Conservation (phyloP, 1,284 basidiomycete genomes). For the Volvariella surrecta region DNA sequence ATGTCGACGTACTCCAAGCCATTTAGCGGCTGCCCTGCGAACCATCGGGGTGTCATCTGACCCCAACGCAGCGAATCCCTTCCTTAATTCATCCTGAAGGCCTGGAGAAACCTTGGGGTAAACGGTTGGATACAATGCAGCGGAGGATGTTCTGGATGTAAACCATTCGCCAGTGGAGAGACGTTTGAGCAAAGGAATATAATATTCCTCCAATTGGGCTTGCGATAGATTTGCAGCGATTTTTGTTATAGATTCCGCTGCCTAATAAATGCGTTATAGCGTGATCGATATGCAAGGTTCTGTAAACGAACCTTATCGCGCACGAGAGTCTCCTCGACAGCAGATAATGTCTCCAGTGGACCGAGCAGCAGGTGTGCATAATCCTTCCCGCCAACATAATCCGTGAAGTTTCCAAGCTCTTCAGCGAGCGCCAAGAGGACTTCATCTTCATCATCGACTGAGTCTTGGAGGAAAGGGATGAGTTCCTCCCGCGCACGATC, state of each 20-base stretch:
- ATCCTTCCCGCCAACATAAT: slow-evolving; percentile 91
- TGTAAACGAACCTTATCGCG: slow-evolving; percentile 79
- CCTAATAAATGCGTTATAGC: slow-evolving; percentile 37
- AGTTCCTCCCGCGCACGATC: slow-evolving; percentile 95
- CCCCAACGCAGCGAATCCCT: slow-evolving; percentile 78
- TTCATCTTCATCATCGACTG: slow-evolving; percentile 98
- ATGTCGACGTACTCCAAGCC: slow-evolving; percentile 73
- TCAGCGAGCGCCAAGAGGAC: slow-evolving; percentile 95
- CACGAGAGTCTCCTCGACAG: slow-evolving; percentile 97
- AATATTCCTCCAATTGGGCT: slow-evolving; percentile 82
- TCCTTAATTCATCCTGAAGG: slow-evolving; percentile 86
- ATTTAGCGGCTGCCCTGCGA: slow-evolving; percentile 91
- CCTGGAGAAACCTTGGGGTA: slow-evolving; percentile 72
- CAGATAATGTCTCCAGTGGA: slow-evolving; percentile 92
- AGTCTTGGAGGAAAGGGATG: slow-evolving; percentile 95
- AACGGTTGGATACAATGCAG: slow-evolving; percentile 90
- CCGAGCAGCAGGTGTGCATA: slow-evolving; percentile 87
- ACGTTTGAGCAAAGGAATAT: slow-evolving; percentile 87
- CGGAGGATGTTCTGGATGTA: slow-evolving; percentile 96
- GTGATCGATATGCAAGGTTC: slow-evolving; percentile 2
- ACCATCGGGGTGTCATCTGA: slow-evolving; percentile 99
- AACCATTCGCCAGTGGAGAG: slow-evolving; percentile 98
- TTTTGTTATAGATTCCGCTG: slow-evolving; percentile 95
- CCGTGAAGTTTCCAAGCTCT: slow-evolving; percentile 90
- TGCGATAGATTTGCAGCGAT: slow-evolving; percentile 76